A percentile compares a stretch with the other conserved stretches of the same genome.
These are phyloP conservation scores for Hypoxylon trugodes DNA, from an alignment of 495 filamentous ascomycete species.

Conservation along the genomic window DNA sequence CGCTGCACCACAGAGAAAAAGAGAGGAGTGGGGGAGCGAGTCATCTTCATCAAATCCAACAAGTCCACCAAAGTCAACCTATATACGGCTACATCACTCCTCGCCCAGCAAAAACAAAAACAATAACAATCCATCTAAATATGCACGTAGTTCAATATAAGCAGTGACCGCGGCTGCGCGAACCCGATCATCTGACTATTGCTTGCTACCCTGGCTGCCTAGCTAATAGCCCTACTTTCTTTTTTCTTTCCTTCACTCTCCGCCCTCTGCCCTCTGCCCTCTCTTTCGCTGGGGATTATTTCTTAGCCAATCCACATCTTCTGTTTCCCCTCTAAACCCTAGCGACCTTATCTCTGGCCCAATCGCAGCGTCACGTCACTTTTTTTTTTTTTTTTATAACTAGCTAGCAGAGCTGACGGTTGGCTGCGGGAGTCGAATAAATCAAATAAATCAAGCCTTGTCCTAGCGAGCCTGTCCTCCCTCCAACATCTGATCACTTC, in stretches of 20 bases:
- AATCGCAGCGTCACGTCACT: conserved; percentile 30
- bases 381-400: no score
- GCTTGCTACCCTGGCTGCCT: not conserved
- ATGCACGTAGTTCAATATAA: conserved; percentile 6
- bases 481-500: conserved; percentile 30
- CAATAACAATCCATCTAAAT: not conserved
- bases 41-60: not conserved
- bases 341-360: conserved; percentile 14
- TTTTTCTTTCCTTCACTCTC: no score
- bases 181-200: conserved; percentile 22
- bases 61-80: not conserved
- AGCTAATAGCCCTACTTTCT: not conserved
- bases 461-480: conserved; percentile 7
- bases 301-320: conserved; percentile 24
- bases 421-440: conserved; percentile 25
- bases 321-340: conserved; percentile 11
- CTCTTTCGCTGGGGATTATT: conserved; percentile 15
- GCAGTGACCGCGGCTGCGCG: conserved; percentile 2
- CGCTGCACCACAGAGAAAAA: no score
- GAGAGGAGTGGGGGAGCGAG: no score
- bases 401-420: conserved; percentile 8
- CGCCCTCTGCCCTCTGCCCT: no score
- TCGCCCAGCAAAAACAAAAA: not conserved
- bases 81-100: no score
- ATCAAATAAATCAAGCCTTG: conserved; percentile 26